Evolutionary conservation across 2,329 filamentous ascomycete species (phyloP).

Genomic region (Stagonosporopsis chrysanthemi): DNA sequence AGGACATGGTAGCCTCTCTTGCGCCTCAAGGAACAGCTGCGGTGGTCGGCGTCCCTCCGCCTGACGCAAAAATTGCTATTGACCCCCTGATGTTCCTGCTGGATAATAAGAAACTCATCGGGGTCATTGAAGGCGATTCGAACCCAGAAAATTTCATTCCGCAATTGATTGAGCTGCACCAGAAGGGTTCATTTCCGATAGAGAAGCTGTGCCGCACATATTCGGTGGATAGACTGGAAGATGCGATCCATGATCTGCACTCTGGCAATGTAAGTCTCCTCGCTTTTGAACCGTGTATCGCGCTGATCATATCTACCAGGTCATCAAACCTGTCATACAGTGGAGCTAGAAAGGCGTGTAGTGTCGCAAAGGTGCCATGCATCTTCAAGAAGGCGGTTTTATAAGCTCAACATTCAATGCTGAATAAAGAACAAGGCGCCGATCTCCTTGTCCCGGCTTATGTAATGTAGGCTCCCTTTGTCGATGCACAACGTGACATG

Average conservation of each 20-base stretch:
- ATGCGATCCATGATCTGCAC: constrained; percentile 6
- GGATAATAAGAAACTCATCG: constrained; percentile 8
- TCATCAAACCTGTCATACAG: constrained; percentile 6
- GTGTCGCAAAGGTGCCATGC: too few relatives aligned
- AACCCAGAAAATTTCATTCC: constrained; percentile 1
- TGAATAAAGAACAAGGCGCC: background rate
- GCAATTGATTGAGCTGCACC: constrained; percentile 1
- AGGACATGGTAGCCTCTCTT: constrained; percentile 12
- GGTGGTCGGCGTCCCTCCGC: constrained; percentile 5
- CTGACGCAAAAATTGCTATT: constrained; percentile 6
- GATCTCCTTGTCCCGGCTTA: background rate
- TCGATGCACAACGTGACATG: background rate
- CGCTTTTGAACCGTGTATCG: too few relatives aligned
- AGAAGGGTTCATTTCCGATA: constrained; percentile 1
- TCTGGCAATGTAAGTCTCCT: background rate
- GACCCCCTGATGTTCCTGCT: constrained; percentile 11
- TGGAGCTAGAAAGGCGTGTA: background rate
- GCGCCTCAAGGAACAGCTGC: constrained; percentile 6
- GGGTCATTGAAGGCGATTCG: constrained; percentile 5
- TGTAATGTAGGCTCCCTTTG: background rate
- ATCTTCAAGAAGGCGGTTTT: too few relatives aligned
- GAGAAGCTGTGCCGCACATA: constrained; percentile 7
- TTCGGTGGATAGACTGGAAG: constrained; percentile 3
- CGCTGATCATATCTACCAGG: background rate
- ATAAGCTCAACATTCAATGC: background rate